Evolutionary conservation across 345 rosid genomes (phyloP), one percentile per base, ranked within the genome.

Genomic region (Salix udensis): DNA sequence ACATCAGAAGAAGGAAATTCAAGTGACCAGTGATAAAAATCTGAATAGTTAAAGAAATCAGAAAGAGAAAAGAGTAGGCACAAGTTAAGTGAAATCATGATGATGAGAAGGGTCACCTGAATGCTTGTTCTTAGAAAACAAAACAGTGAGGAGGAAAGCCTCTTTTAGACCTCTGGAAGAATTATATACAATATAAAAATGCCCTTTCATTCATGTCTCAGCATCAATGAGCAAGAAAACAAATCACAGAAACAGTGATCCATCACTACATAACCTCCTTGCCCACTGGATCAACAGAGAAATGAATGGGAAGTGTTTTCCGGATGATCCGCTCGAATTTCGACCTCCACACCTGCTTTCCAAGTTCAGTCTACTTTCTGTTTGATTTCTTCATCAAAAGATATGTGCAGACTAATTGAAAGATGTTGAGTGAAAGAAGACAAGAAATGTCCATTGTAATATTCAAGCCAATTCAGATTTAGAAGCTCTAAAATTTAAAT

Each of bases 251-350:
- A 71, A 14, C 46, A 70, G n/a, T 60, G 48, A 65, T 68, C 69
- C 36, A 65, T 71, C 64, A 21, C 86, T 91, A 94, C 97, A 95
- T 93, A 77, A 92, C 71, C 80, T 95, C 93, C 4, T 88, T 85
- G 71, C 97, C 94, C 34, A 90, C 93, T 0, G 97, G 97, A 84
- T 95, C 92, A 74, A 95, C 90, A 50, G 90, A 83, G 81, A 86
- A 91, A 82, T 89, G 89, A 75, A 92, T 53, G 14, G 82, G 73
- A 80, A 88, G 77, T 11, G 82, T 65, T 81, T 82, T 90, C 82
- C 67, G 81, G 73, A 84, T 76, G 72, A 89, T 83, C 19, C 79
- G 83, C 81, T 85, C 85, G 62, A 95, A 88, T 46, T 88, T 87
- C 76, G 85, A 84, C 80, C 81, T 85, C 97, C 97, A 91, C 76